Evolutionary conservation across 441 rosid genomes (phyloP), one percentile per base, ranked within the genome.

Genomic region (Cnidoscolus chayamansa): DNA sequence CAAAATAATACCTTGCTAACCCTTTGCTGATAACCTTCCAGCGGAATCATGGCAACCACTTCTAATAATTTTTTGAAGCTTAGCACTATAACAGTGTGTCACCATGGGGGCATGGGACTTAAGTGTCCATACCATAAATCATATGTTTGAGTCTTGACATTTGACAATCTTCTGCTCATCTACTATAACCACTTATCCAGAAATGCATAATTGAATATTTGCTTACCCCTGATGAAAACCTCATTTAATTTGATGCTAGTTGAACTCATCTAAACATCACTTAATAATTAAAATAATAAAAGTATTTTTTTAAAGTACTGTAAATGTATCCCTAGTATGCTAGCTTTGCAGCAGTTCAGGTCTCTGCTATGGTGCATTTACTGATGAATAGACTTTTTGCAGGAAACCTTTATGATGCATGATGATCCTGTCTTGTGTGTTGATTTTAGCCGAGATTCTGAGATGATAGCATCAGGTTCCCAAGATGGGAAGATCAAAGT

Each of bases 401-500:
- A 96, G 99, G 98, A 96, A 86, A 88, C 92, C 73, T 94, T 96
- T 84, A 96, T 96, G 98, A 92, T 94, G 98, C 99, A 96, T 77
- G 98, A 96, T 74, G 97, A 94, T 76, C 92, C 96, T 69, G 95
- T 90, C 78, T 94, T 96, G 63, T 93, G 97, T 84, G 87, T 93
- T 85, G 97, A 96, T 81, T 93, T 93, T 83, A 96, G 99, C 84
- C 88, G 91, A 87, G 99, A 96, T 73, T 92, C 98, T 35, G 99
- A 96, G 86, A 84, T 94, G 97, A 86, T 94, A 82, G 97, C 97
- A 30, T 96, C 97, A 63, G 98, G 98, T 64, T 89, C 96, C 19
- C 94, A 92, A 80, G 99, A 96, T 83, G 99, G 99, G 77, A 96
- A 92, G 83, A 87, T 96, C 77, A 96, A 96, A 80, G 98, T 90